Evolutionary conservation across 306 rosid genomes (phyloP), one percentile per base, ranked within the genome.

Genomic region (Pueraria montana): DNA sequence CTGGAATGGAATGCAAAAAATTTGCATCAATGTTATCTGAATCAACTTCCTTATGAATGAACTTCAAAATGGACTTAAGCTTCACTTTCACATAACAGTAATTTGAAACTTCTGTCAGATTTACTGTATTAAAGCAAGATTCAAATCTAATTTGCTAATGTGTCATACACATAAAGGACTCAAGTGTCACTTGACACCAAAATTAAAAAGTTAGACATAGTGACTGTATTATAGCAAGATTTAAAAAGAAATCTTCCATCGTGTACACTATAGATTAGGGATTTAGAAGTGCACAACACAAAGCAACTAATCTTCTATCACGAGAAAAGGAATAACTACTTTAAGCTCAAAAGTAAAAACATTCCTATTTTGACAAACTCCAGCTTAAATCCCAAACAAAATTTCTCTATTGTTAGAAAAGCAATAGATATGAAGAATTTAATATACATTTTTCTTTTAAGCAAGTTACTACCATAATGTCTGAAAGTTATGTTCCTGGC

Each of bases 1-100:
- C n/a, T 95, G 73, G 38, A 82, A 83, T 17, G 32, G 71, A 69
- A 61, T 43, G 72, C 5, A 53, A 34, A 4, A 59, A 10, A 20
- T 20, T 53, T 23, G 63, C 8, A 27, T 77, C 11, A 80, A 72
- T 16, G 49, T 58, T 55, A 58, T 42, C 34, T 42, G 53, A 62
- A 42, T 21, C 48, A 42, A 16, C 20, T 52, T 79, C 32, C 32
- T 36, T 36, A 36, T 36, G 8, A 36, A 36, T 36, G 42, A 73
- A 77, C 34, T 32, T 30, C 49, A 76, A 36, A 56, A 48, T 56
- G 56, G 18, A 43, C 77, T 40, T 26, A 27, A 36, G 42, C 8
- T 36, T 36, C 7, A 36, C 4, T 46, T 83, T 34, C n/a, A n/a
- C n/a, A n/a, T n/a, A n/a, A n/a, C n/a, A n/a, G n/a, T n/a, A n/a